Evolutionary conservation across 805 yeast species (phyloP).

Genomic region (Teunomyces gatunensis): DNA sequence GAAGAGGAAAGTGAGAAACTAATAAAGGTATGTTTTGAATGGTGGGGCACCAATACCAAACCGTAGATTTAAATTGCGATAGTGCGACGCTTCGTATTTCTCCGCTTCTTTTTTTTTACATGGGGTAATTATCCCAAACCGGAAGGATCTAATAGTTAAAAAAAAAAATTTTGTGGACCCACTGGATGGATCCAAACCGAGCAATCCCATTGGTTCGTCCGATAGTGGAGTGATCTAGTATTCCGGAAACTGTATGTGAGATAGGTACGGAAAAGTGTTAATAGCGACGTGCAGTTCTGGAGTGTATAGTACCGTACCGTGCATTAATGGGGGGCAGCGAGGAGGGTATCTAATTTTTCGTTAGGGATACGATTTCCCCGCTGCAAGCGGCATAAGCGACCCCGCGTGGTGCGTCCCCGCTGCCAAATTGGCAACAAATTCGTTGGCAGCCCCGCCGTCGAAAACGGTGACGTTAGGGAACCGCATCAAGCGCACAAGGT

Average conservation of each 20-base stretch:
- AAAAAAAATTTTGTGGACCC: neutral
- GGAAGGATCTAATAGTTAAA: neutral
- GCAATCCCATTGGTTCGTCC: neutral
- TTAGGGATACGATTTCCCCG: neutral
- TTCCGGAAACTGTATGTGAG: too few relatives aligned
- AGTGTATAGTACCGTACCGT: too few relatives aligned
- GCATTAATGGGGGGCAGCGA: too few relatives aligned
- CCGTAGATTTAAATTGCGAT: neutral
- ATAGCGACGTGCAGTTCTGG: too few relatives aligned
- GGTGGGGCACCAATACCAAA: too few relatives aligned
- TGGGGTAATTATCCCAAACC: neutral
- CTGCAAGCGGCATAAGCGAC: neutral
- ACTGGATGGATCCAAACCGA: neutral
- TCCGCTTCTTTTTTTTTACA: neutral
- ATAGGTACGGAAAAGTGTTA: too few relatives aligned
- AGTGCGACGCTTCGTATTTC: neutral
- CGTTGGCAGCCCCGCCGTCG: constrained; percentile 5
- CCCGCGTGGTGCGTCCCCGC: neutral
- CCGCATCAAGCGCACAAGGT: constrained; percentile 6
- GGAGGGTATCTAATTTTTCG: neutral
- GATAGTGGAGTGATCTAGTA: neutral
- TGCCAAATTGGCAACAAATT: constrained; percentile 5
- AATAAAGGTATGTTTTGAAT: too few relatives aligned
- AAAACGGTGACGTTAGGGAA: constrained; percentile 2
- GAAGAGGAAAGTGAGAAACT: too few relatives aligned